Evolutionary conservation across 352 stramenopile genomes (phyloP).

Genomic region (Paralagenidium karlingii): DNA sequence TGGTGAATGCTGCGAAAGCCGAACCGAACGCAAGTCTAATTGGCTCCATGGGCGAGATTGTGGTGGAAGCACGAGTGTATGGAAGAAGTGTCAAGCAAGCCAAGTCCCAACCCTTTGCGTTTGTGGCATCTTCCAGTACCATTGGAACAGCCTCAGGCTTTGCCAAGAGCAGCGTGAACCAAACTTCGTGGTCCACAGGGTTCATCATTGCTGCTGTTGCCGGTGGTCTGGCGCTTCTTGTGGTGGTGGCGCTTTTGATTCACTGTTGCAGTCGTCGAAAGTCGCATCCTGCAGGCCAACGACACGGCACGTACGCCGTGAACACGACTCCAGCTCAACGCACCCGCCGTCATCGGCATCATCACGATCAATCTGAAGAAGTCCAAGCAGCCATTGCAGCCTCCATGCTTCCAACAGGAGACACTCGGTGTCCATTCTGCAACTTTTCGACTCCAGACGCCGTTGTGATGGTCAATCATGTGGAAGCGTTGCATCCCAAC

Average conservation of each 20-base stretch:
- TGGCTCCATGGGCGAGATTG: slow-evolving; percentile 35
- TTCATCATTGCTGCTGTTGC: background rate
- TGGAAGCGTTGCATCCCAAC: slow-evolving; percentile 27
- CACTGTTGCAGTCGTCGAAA: no score
- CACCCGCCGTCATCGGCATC: no score
- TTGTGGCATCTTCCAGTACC: slow-evolving; percentile 65
- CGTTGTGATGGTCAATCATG: slow-evolving; percentile 53
- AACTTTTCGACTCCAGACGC: slow-evolving; percentile 26
- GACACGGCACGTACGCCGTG: no score
- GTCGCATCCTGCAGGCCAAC: no score
- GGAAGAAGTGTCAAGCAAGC: slow-evolving; percentile 44
- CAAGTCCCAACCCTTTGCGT: slow-evolving; percentile 50
- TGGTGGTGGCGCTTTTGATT: background rate
- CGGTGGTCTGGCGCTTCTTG: background rate
- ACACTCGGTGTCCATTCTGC: slow-evolving; percentile 73
- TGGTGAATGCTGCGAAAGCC: slow-evolving; percentile 24
- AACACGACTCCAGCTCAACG: no score
- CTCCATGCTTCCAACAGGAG: no score
- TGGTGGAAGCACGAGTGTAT: slow-evolving; percentile 59
- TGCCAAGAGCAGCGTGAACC: background rate
- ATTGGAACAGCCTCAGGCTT: slow-evolving; percentile 38
- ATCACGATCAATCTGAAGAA: no score
- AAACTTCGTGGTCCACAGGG: background rate
- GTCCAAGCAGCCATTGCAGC: no score
- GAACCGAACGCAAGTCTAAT: slow-evolving; percentile 3